A percentile compares a stretch with the other conserved stretches of the same genome.
Evolutionary conservation across 192 early-diverging fungal species (phyloP).

Genomic region (Backusella sp.): DNA sequence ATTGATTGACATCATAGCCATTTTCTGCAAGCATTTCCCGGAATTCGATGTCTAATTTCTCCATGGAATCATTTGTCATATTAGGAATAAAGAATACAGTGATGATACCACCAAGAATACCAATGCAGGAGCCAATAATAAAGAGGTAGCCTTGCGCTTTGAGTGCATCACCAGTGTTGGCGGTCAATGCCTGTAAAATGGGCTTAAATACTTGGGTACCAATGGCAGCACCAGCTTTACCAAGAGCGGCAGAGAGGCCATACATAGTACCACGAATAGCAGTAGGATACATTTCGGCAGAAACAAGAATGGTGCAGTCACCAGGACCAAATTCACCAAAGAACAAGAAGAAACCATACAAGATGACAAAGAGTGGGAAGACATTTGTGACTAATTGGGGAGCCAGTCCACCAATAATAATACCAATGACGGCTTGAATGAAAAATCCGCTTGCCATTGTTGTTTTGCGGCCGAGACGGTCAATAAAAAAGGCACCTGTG

Average conservation of each 20-base stretch:
- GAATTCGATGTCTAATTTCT: conserved; percentile 47
- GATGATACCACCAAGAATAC: conserved; percentile 46
- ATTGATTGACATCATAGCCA: conserved; percentile 38
- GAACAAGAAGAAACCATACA: conserved; percentile 56
- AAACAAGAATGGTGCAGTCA: conserved; percentile 47
- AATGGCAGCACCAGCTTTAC: conserved; percentile 43
- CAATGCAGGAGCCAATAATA: conserved; percentile 44
- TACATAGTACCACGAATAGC: conserved; percentile 51
- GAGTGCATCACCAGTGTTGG: conserved; percentile 25
- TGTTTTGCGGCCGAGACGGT: conserved; percentile 48
- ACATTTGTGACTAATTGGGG: conserved; percentile 31
- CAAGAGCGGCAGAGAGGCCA: conserved; percentile 48
- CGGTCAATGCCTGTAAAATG: conserved; percentile 32
- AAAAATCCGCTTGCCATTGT: conserved; percentile 55
- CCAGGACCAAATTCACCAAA: conserved; percentile 57
- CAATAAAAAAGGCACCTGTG: conserved; percentile 39
- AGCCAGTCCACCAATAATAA: conserved; percentile 43
- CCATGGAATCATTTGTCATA: conserved; percentile 43
- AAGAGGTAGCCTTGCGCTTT: conserved; percentile 43
- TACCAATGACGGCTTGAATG: conserved; percentile 41
- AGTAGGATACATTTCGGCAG: conserved; percentile 52
- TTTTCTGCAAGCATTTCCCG: conserved; percentile 43
- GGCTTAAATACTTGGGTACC: conserved; percentile 49
- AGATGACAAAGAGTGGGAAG: conserved; percentile 51
- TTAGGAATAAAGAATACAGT: conserved; percentile 49